phyloP scores from a whole-genome alignment of 2,329 filamentous ascomycete genomes.

The Akanthomyces dipterigenus region DNA sequence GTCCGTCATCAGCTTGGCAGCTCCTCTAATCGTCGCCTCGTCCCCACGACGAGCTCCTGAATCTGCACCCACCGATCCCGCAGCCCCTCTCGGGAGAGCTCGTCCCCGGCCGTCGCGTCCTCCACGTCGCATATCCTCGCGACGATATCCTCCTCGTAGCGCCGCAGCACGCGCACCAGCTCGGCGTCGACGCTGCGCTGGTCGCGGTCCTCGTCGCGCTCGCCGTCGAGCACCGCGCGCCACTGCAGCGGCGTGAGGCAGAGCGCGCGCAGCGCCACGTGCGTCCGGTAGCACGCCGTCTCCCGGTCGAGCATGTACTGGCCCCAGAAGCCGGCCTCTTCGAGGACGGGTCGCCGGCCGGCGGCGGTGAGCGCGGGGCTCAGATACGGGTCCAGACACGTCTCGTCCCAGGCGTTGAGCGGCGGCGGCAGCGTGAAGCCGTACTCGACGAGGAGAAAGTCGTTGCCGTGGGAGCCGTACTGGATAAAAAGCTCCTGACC shows the following conservation, averaged over 20 bases:
- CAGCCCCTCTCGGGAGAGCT: neutral
- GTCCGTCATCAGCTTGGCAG: neutral
- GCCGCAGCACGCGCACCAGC: constrained; percentile 31
- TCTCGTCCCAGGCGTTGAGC: constrained; percentile 45
- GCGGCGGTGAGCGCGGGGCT: constrained; percentile 29
- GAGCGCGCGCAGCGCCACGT: constrained; percentile 42
- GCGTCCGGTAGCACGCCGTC: constrained; percentile 47
- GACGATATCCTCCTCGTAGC: constrained; percentile 28
- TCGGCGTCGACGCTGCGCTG: constrained; percentile 30
- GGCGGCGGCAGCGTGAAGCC: constrained; percentile 40
- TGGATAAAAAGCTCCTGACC: constrained; percentile 62
- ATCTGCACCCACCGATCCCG: constrained; percentile 32
- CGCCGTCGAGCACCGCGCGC: constrained; percentile 38
- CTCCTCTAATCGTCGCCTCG: constrained; percentile 19
- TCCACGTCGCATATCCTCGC: constrained; percentile 25
- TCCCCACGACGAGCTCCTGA: constrained; percentile 25
- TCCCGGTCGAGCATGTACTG: constrained; percentile 44
- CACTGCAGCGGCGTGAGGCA: constrained; percentile 33
- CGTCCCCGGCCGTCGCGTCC: constrained; percentile 23
- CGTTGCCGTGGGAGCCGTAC: constrained; percentile 64
- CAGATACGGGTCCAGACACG: constrained; percentile 40
- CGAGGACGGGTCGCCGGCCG: constrained; percentile 31
- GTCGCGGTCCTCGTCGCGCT: constrained; percentile 39
- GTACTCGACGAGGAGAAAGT: constrained; percentile 64
- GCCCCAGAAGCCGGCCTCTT: constrained; percentile 42